Base-by-base conservation (phyloP, 2,329 filamentous ascomycete genomes). In the Aspergillus felis region DNA sequence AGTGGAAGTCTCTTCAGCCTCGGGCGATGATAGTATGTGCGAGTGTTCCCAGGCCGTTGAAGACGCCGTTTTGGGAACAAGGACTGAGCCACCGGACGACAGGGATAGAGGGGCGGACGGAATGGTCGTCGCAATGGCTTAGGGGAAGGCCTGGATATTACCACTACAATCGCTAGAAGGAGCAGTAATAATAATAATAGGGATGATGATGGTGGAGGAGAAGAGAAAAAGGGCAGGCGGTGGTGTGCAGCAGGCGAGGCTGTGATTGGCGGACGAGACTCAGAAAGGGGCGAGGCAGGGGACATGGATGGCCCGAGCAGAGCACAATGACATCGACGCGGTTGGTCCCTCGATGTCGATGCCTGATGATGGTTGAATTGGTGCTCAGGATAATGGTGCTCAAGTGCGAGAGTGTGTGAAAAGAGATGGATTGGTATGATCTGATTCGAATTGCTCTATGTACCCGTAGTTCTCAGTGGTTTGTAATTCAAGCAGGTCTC, bases 21-120 rank as follows among this genome's bases (percentile, higher is more conserved):
- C 64, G 70, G 73, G 64, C 72, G 74, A 65, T 73, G 75, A 70
- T 71, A 73, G 42, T 58, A 66, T 48, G 57, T 56, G 62, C 59
- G 61, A 50, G 61, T 61, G 56, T 32, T 56, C 59, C 51, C 59
- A 48, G 53, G 57, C 24, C 28, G 57, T 57, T 52, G 63, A 62
- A 53, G 67, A 64, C 54, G 68, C 62, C 67, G 69, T 71, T 61
- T 66, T 68, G 57, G 69, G 57, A 50, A 59, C 44, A 50, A 57
- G 50, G 25, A 58, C 54, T 28, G 58, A 56, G 44, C 48, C 28
- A 54, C 22, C 25, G 49, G 44, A 53, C 54, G 59, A 51, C 41
- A 49, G 29, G 48, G 48, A 48, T 49, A 49, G 55, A 51, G 56
- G 54, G 53, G 50, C 41, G 50, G 50, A 42, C 44, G 57, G 53